phyloP scores from a whole-genome alignment of 441 rosid species.

The Erysimum cheiri region DNA sequence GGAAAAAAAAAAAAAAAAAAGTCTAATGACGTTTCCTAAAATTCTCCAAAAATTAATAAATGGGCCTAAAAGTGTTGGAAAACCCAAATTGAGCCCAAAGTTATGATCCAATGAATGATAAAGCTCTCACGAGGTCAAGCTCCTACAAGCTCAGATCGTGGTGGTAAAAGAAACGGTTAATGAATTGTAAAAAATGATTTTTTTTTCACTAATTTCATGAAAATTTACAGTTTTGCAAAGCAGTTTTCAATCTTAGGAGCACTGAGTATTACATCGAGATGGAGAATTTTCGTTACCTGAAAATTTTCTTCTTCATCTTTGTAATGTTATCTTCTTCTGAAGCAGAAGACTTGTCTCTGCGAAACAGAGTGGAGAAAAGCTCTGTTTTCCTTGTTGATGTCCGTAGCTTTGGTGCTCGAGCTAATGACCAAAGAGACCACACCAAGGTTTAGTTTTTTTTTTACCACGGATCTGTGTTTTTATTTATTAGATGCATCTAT shows the following conservation, averaged over 20 bases:
- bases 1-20: not conserved
- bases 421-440: conserved; percentile 39
- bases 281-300: conserved; percentile 21
- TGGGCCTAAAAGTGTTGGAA: not conserved
- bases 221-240: not conserved
- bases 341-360: not conserved
- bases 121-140: not conserved
- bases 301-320: conserved; percentile 22
- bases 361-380: conserved; percentile 31
- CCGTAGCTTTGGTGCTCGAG: conserved; percentile 48
- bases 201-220: not conserved
- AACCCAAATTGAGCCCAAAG: conserved; percentile 7
- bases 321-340: conserved; percentile 13
- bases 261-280: not conserved
- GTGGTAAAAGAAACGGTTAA: not conserved
- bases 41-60: not conserved
- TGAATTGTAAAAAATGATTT: not conserved
- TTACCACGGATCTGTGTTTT: not conserved
- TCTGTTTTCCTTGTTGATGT: conserved; percentile 40
- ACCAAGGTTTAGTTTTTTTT: conserved; percentile 32
- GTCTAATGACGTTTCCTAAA: not conserved
- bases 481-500: not conserved
- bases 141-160: conserved; percentile 7
- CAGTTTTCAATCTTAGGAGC: conserved; percentile 16
- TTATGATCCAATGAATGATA: not conserved